Evolutionary conservation across 495 filamentous ascomycete genomes (phyloP), one percentile per base, ranked within the genome.

Genomic region (Xylaria intraflava): DNA sequence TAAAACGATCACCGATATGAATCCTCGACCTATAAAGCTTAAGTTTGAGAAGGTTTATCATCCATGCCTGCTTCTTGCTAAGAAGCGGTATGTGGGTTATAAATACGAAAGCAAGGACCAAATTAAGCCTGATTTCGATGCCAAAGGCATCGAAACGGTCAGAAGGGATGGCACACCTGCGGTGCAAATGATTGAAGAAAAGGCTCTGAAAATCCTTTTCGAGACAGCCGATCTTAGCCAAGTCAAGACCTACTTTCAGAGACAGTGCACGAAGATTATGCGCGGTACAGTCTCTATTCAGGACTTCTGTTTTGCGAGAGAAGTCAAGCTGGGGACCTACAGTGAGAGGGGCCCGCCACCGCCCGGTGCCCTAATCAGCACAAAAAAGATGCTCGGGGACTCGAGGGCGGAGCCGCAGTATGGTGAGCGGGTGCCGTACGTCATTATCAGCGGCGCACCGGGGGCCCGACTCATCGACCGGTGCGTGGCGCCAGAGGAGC

Each of bases 1-100:
- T n/a, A 79, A 88, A 62, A 82, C 83, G 38, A 82, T 98, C 51
- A 98, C 94, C 0, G 75, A 89, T 46, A 86, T 87, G 72, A 98
- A 97, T 66, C 93, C 93, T 9, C 81, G 88, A 9, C 93, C 93
- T 0, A 74, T 98, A 49, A 97, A 96, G 69, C 83, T 98, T 53
- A 96, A 96, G 65, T 96, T 98, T 62, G 94, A 98, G 69, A 98
- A 98, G 62, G 93, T 98, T 11, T 98, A 98, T 67, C 84, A 90
- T 47, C 94, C 93, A 0, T 96, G 91, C 62, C 83, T 96, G 0
- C 79, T 98, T 3, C 80, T 98, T 0, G 89, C 94, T 22, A 98
- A 97, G 73, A 98, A 98, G 69, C 87, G 93, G 33, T 98, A 98
- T 62, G 94, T 96, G 31, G 93, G 93, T 20, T 96, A 95, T 76